These are phyloP conservation scores for Pseudogymnoascus sp. DNA, from an alignment of 2,329 filamentous ascomycete genomes.

Conservation along the genomic window DNA sequence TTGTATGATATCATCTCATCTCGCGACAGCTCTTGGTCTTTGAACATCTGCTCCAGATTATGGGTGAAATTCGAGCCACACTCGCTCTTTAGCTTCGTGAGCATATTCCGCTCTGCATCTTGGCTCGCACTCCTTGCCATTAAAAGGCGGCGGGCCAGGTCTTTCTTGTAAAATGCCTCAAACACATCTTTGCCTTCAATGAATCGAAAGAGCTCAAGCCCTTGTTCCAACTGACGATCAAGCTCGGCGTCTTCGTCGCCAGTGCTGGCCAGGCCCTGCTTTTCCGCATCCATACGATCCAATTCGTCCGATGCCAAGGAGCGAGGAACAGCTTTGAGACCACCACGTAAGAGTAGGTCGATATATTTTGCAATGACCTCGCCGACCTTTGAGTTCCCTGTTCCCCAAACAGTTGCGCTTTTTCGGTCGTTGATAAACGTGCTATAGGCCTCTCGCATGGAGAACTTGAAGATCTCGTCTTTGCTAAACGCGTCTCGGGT, in stretches of 20 bases:
- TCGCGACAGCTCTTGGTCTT: slow-evolving; percentile 85
- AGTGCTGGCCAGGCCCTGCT: slow-evolving; percentile 55
- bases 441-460: slow-evolving; percentile 76
- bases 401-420: slow-evolving; percentile 63
- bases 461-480: slow-evolving; percentile 69
- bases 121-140: slow-evolving; percentile 90
- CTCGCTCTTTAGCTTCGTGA: slow-evolving; percentile 82
- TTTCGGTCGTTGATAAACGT: slow-evolving; percentile 85
- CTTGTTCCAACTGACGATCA: slow-evolving; percentile 84
- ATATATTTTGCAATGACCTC: slow-evolving; percentile 99
- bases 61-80: slow-evolving; percentile 92
- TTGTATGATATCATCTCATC: slow-evolving; percentile 93
- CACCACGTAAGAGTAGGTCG: slow-evolving; percentile 78
- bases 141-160: slow-evolving; percentile 78
- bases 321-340: slow-evolving; percentile 72
- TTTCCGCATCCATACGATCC: slow-evolving; percentile 49
- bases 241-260: slow-evolving; percentile 88
- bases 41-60: slow-evolving; percentile 99
- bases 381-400: slow-evolving; percentile 85
- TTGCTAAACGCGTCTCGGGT: slow-evolving; percentile 69
- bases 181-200: slow-evolving; percentile 97
- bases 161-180: slow-evolving; percentile 98
- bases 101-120: slow-evolving; percentile 40
- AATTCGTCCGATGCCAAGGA: slow-evolving; percentile 55
- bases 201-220: slow-evolving; percentile 90